Base-by-base conservation (phyloP, 1,284 basidiomycete species). In the Uromyces viciae-fabae region DNA sequence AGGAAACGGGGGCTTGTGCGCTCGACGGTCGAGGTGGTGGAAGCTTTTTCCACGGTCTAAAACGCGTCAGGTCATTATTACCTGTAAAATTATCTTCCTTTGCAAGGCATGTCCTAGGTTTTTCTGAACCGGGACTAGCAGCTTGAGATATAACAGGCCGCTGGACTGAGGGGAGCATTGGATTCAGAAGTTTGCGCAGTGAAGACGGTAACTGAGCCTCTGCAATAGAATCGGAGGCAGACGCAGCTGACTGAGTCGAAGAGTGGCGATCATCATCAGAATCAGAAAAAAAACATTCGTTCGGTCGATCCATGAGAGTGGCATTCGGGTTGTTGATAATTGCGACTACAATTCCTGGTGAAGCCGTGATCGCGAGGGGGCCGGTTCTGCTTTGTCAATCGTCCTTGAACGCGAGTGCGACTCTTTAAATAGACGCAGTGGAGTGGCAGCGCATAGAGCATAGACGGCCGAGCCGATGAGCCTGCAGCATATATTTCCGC, bases 231-330 rank as follows among this genome's bases (percentile, higher is more conserved):
- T 73, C 43, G 33, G 49, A 73, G 25, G 3, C 52, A 36, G 52
- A 73, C 22, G 64, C 28, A 42, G 49, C 42, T 14, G 71, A 73
- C 7, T 54, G 36, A 14, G 33, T 52, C 28, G 71, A 73, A 22
- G 71, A 73, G 31, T 43, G 71, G 36, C 52, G 71, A 28, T 73
- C 71, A 73, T 73, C 71, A 25, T 73, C 71, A 54, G 71, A 73
- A 58, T 73, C 71, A 52, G 71, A 73, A 52, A 52, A 73, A n/a
- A 38, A 54, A 19, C 52, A 52, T 15, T 52, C 38, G 52, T 38
- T 58, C 36, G 71, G 49, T 11, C 14, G 71, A 49, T 54, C 46
- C 71, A 56, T 73, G 17, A 8, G 43, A 71, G 68, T 33, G 31
- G 52, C 46, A 49, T 52, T 2, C 43, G 46, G 43, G 15, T 25